Base-by-base conservation (phyloP, 2,329 filamentous ascomycete species). In the Endothia cerciana region DNA sequence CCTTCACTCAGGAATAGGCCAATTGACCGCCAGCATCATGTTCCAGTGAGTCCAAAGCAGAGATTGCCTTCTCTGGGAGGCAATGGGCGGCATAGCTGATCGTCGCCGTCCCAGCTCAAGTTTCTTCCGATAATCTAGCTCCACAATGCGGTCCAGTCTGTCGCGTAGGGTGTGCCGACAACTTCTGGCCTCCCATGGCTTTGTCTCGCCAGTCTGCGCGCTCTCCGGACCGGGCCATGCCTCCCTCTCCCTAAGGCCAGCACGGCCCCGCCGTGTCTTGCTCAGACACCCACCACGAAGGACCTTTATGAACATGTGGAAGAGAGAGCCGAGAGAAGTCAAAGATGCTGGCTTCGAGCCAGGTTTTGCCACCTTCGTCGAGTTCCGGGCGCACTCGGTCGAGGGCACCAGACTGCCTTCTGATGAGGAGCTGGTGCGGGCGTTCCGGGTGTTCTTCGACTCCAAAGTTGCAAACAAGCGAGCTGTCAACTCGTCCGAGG, bases 361-460 rank as follows among this genome's bases (percentile, higher is more conserved):
- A 0, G 93, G 93, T 62, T 86, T 93, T 72, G 87, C 88, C 69
- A 85, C 84, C 19, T 86, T 97, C 79, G 85, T 91, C 72, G 85
- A 91, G 66, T 85, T 92, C 75, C 81, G 85, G 62, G 86, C 86
- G 70, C 85, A 87, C 67, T 79, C 89, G 70, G 82, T 85, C 61
- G 84, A 91, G 64, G 83, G 85, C 61, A 81, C 88, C 43, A 86
- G 92, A 41, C 85, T 87, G 11, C 93, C 92, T 19, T 77, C 85
- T 0, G 79, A 82, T 3, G 75, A 82, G n/a, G 86, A 91, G 41
- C 80, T 97, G 2, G 77, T 87, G 0, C 80, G 85, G 43, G 91
- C 91, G 5, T 89, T 91, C 75, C 82, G 79, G 64, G 78, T 82
- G 11, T 89, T 94, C 69, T 88, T 94, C 71, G 74, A 79, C 22